Evolutionary conservation across 345 rosid genomes (phyloP).

Genomic region (Salix koriyanagi): DNA sequence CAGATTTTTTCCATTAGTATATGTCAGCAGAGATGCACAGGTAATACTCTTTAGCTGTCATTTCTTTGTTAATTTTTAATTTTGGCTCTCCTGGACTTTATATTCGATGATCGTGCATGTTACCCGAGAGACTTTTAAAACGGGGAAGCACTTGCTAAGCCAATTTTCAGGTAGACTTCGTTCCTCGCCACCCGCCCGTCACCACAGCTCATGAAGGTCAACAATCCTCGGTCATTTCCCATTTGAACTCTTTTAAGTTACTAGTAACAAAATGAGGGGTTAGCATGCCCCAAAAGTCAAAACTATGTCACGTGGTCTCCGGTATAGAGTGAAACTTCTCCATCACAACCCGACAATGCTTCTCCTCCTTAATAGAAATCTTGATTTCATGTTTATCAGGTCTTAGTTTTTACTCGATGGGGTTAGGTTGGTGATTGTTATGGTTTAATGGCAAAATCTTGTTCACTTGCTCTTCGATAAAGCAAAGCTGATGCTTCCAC

Average conservation of each 20-base stretch:
- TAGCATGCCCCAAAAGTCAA: background rate
- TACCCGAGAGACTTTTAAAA: background rate
- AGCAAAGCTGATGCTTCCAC: slow-evolving; percentile 99
- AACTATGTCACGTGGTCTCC: background rate
- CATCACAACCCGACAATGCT: slow-evolving; percentile 12
- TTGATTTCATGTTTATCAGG: slow-evolving; percentile 25
- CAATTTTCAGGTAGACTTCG: background rate
- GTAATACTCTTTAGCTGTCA: background rate
- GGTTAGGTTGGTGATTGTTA: slow-evolving; percentile 31
- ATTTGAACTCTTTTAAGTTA: background rate
- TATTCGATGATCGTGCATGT: background rate
- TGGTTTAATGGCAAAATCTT: slow-evolving; percentile 72
- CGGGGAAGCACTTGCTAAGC: background rate
- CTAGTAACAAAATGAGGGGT: background rate
- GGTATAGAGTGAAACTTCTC: slow-evolving; percentile 12
- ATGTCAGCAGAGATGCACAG: background rate
- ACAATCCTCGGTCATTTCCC: background rate
- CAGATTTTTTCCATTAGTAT: background rate
- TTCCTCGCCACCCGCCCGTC: background rate
- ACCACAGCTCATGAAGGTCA: background rate
- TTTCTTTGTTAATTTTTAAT: background rate
- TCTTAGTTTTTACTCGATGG: slow-evolving; percentile 27
- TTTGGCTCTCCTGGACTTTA: background rate
- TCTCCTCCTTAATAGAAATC: slow-evolving; percentile 17
- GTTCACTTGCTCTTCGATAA: slow-evolving; percentile 90